Conservation (phyloP, 2,329 filamentous ascomycete species). For the Penicillium hesseltinei region DNA sequence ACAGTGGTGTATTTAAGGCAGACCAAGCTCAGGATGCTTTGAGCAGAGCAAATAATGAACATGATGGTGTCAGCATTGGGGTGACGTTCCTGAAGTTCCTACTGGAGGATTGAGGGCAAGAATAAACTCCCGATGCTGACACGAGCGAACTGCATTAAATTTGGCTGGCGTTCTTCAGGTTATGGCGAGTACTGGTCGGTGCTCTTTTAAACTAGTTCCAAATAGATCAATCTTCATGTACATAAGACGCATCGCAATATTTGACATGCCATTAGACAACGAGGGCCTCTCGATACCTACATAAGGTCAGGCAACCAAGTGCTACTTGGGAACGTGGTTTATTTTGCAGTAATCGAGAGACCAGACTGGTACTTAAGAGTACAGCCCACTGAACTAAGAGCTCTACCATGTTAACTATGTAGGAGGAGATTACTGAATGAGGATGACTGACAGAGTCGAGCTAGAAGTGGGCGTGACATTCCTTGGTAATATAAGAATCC, state of each 20-base stretch:
- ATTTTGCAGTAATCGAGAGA: too few relatives aligned
- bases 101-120: constrained; percentile 47
- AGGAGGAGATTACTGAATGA: not conserved
- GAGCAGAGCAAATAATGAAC: constrained; percentile 61
- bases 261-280: not conserved
- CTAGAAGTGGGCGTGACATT: not conserved
- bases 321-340: not conserved
- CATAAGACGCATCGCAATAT: not conserved
- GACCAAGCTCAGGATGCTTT: constrained; percentile 68
- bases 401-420: not conserved
- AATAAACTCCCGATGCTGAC: not conserved
- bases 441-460: not conserved
- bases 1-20: constrained; percentile 67
- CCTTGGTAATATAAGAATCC: not conserved
- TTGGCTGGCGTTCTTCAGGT: not conserved
- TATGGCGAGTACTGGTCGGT: not conserved
- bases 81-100: constrained; percentile 75
- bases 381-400: not conserved
- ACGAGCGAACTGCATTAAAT: not conserved
- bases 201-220: not conserved
- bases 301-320: not conserved
- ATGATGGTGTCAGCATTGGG: constrained; percentile 77
- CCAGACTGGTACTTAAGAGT: too few relatives aligned
- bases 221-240: not conserved
- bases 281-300: not conserved